phyloP scores from a whole-genome alignment of 139 green algal species.

The Prasinococcaceae sp. region DNA sequence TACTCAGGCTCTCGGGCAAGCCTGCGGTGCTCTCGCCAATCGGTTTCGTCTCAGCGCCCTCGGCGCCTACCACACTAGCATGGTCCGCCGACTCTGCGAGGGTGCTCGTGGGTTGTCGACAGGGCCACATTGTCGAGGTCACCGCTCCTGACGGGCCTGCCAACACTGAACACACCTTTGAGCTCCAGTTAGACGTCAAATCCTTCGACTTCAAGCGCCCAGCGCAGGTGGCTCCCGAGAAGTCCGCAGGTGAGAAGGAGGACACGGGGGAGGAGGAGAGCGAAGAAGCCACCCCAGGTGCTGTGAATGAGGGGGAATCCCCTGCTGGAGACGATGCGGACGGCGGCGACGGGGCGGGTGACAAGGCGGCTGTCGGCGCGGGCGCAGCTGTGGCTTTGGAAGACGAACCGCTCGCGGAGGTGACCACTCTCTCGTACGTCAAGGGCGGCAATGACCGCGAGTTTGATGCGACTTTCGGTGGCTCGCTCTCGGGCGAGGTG shows the following conservation, averaged over 20 bases:
- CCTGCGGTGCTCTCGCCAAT: not conserved
- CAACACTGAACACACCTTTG: constrained; percentile 1
- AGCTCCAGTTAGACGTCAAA: not conserved
- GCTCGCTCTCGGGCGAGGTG: not conserved
- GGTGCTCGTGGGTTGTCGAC: too few species aligned
- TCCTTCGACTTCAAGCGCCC: not conserved
- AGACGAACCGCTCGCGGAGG: not conserved
- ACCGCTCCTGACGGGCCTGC: not conserved
- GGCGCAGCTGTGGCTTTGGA: constrained; percentile 4
- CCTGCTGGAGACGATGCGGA: constrained; percentile 2
- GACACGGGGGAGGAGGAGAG: constrained; percentile 6
- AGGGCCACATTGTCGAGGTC: too few species aligned
- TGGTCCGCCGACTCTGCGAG: too few species aligned
- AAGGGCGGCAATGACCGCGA: not conserved
- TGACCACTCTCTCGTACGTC: not conserved
- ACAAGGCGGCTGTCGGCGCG: constrained; percentile 4
- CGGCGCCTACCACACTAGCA: too few species aligned
- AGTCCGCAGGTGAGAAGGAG: constrained; percentile 24
- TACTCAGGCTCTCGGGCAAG: constrained; percentile 27
- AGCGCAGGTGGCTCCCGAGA: constrained; percentile 9
- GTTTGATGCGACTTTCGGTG: constrained; percentile 8
- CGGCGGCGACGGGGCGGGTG: constrained; percentile 1
- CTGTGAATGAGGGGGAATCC: too few species aligned
- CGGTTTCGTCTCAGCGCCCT: too few species aligned
- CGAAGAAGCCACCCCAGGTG: too few species aligned